Evolutionary conservation across 257 asterid genomes (phyloP), one percentile per base, ranked within the genome.

Genomic region (Fraxinus excelsior): DNA sequence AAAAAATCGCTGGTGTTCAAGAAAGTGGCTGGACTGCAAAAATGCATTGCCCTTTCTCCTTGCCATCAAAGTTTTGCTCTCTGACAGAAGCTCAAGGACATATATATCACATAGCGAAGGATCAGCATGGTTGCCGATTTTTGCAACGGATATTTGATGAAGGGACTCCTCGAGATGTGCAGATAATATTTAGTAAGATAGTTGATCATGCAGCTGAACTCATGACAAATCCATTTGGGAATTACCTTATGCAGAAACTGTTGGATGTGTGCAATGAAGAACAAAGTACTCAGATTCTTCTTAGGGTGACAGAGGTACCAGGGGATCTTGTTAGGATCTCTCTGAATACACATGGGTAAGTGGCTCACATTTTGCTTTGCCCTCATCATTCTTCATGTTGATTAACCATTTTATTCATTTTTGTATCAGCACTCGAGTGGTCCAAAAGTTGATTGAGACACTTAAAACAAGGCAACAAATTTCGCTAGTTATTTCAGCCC

Each of bases 51-150:
- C 81, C 90, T 66, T 82, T 81, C 73, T 82, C 82, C 60, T 64
- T 82, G 37, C 84, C 91, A 11, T 46, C 86, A 12, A 92, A 86
- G 80, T 85, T 82, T 74, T 72, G 79, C 80, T 88, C 97, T 9
- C 83, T 89, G 67, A 86, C 77, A 60, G 93, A 92, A 74, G 89
- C 81, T 23, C 94, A 70, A 73, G 97, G 94, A 32, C 82, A 82
- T 74, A 81, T 81, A 62, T 81, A 83, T 60, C 79, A 64, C 77
- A 75, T 93, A 26, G 97, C 99, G 0, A 96, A 91, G 90, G 98
- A 94, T 80, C 99, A 96, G 74, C 92, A 91, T 51, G 99, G 99
- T 35, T 94, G 99, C 75, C 89, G 98, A 49, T 92, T 92, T 88
- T 81, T 96, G 88, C 97, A 91, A 69, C 89, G 88, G 84, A 86